phyloP scores from a whole-genome alignment of 2,329 filamentous ascomycete genomes.

The Colletotrichum lindemuthianum region DNA sequence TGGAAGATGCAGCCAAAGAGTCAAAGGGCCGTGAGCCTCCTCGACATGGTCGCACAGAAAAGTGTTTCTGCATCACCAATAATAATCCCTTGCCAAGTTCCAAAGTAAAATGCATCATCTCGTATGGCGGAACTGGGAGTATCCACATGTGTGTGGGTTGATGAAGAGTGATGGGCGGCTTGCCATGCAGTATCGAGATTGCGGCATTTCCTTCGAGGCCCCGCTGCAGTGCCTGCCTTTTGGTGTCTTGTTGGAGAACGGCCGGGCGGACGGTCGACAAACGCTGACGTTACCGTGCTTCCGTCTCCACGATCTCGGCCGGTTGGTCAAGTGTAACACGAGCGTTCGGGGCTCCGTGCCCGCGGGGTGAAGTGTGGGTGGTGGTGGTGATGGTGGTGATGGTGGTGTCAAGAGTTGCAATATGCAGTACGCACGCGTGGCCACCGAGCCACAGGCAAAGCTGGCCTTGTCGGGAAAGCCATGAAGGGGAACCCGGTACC shows the following conservation, averaged over 20 bases:
- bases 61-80: background rate
- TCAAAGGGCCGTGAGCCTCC: slow-evolving; percentile 21
- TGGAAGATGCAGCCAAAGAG: slow-evolving; percentile 6
- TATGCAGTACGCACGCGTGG: too few species aligned
- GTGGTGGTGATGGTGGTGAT: slow-evolving; percentile 14
- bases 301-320: slow-evolving; percentile 34
- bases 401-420: slow-evolving; percentile 1
- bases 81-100: slow-evolving; percentile 18
- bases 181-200: slow-evolving; percentile 28
- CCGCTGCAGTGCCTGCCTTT: slow-evolving; percentile 19
- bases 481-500: slow-evolving; percentile 9
- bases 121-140: slow-evolving; percentile 12
- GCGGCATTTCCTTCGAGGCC: slow-evolving; percentile 27
- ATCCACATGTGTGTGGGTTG: slow-evolving; percentile 28
- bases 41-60: background rate
- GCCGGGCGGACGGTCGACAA: slow-evolving; percentile 21
- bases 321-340: slow-evolving; percentile 21
- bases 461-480: slow-evolving; percentile 8
- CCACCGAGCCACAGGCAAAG: too few species aligned
- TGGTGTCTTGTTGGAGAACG: background rate
- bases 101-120: slow-evolving; percentile 13
- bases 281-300: slow-evolving; percentile 24
- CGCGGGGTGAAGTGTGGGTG: slow-evolving; percentile 18
- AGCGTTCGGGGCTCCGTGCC: slow-evolving; percentile 22
- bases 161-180: slow-evolving; percentile 29